These are phyloP conservation scores for Mycena venus DNA, from an alignment of 768 basidiomycete genomes.

Conservation along the genomic window DNA sequence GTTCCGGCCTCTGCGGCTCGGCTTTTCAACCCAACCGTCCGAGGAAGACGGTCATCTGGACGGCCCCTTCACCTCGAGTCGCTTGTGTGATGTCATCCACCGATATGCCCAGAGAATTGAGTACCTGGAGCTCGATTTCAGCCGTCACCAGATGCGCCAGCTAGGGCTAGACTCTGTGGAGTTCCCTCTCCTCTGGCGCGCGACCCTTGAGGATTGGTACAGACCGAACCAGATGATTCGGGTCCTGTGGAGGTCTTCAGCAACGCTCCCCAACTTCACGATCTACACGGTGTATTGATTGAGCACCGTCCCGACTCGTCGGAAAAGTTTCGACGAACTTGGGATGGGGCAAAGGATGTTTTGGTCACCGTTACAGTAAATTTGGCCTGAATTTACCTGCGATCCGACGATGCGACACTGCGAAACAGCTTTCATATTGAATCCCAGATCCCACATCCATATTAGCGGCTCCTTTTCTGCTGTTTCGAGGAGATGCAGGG, in stretches of 20 bases:
- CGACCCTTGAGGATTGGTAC: not conserved
- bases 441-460: too few species aligned
- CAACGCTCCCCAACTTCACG: not conserved
- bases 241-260: not conserved
- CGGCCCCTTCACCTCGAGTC: not conserved
- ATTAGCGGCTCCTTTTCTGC: too few species aligned
- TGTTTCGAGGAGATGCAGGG: too few species aligned
- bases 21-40: not conserved
- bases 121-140: not conserved
- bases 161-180: not conserved
- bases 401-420: too few species aligned
- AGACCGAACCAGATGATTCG: not conserved
- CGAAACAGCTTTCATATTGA: too few species aligned
- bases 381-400: too few species aligned
- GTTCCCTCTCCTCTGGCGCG: not conserved
- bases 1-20: not conserved
- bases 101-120: not conserved
- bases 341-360: too few species aligned
- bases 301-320: too few species aligned
- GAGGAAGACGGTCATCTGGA: not conserved
- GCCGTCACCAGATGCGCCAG: not conserved
- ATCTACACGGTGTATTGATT: not conserved
- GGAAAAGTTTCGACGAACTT: not conserved
- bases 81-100: constrained; percentile 5
- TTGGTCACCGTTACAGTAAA: too few species aligned